Percentiles rank a stretch among this genome's conserved stretches.
These are phyloP conservation scores for Tremella mesenterica DNA, from an alignment of 768 basidiomycete species.

Conservation along the genomic window DNA sequence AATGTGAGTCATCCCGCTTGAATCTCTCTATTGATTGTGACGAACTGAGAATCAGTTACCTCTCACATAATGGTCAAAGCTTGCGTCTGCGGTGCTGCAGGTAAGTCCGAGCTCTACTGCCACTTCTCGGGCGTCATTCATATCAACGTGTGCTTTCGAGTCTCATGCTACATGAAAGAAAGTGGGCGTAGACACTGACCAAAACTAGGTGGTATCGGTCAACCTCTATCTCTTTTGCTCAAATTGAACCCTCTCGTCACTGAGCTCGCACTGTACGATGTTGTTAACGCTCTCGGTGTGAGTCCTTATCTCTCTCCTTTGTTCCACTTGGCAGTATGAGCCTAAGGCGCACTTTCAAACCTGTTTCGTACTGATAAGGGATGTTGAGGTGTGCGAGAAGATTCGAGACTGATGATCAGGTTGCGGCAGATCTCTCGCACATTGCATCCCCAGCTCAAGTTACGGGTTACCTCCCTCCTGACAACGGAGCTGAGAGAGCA, in stretches of 20 bases:
- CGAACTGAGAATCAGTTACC: not conserved
- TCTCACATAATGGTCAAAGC: slow-evolving; percentile 61
- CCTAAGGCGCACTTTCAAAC: too few relatives aligned
- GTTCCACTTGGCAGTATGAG: too few relatives aligned
- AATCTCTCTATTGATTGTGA: too few relatives aligned
- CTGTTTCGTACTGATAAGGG: too few relatives aligned
- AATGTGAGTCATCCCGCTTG: too few relatives aligned
- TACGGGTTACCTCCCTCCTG: slow-evolving; percentile 43
- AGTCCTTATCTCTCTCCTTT: slow-evolving; percentile 19
- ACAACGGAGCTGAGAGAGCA: slow-evolving; percentile 49
- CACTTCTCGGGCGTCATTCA: not conserved
- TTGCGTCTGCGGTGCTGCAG: slow-evolving; percentile 93
- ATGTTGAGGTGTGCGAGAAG: not conserved
- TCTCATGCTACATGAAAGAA: not conserved
- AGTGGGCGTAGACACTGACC: not conserved
- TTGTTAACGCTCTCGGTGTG: slow-evolving; percentile 85
- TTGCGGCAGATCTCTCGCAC: slow-evolving; percentile 94
- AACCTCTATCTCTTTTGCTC: slow-evolving; percentile 86
- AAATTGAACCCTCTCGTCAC: slow-evolving; percentile 84
- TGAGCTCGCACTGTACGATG: slow-evolving; percentile 81
- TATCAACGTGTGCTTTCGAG: not conserved
- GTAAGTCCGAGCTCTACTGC: slow-evolving; percentile 44
- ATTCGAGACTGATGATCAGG: slow-evolving; percentile 20
- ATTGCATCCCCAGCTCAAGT: slow-evolving; percentile 78
- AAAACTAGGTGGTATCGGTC: slow-evolving; percentile 88